Percentiles rank a stretch among this genome's conserved stretches.
phyloP scores from a whole-genome alignment of 352 stramenopile genomes.

The Stramenopiles sp. region DNA sequence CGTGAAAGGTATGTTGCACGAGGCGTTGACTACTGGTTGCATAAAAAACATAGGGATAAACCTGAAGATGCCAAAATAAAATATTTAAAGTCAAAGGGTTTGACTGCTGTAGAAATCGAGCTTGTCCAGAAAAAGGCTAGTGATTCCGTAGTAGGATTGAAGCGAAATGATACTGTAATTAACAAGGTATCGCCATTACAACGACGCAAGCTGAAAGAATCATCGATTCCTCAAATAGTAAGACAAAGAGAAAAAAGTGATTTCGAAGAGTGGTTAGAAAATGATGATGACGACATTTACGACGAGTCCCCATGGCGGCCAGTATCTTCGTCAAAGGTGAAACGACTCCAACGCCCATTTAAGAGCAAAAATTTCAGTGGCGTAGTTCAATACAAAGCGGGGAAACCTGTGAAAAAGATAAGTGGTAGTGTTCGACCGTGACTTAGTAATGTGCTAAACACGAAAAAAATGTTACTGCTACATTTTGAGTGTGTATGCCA shows the following conservation, averaged over 20 bases:
- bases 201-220: neutral
- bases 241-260: neutral
- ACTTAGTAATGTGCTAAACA: neutral
- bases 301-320: neutral
- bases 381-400: neutral
- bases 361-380: neutral
- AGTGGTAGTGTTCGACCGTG: neutral
- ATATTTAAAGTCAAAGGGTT: too few relatives aligned
- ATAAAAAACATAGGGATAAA: too few relatives aligned
- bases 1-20: too few relatives aligned
- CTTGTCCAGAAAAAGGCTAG: too few relatives aligned
- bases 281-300: neutral
- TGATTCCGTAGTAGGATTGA: too few relatives aligned
- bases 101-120: too few relatives aligned
- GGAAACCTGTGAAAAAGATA: neutral
- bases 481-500: too few relatives aligned
- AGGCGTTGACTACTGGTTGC: too few relatives aligned
- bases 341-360: neutral
- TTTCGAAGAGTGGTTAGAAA: neutral
- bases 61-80: too few relatives aligned
- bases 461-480: neutral
- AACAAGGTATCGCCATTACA: neutral
- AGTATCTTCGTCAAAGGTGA: neutral
- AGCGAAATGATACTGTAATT: too few relatives aligned
- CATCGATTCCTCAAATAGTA: neutral